These are phyloP conservation scores for Aspergillus ochraceus DNA, from an alignment of 2,329 filamentous ascomycete species.

Conservation along the genomic window DNA sequence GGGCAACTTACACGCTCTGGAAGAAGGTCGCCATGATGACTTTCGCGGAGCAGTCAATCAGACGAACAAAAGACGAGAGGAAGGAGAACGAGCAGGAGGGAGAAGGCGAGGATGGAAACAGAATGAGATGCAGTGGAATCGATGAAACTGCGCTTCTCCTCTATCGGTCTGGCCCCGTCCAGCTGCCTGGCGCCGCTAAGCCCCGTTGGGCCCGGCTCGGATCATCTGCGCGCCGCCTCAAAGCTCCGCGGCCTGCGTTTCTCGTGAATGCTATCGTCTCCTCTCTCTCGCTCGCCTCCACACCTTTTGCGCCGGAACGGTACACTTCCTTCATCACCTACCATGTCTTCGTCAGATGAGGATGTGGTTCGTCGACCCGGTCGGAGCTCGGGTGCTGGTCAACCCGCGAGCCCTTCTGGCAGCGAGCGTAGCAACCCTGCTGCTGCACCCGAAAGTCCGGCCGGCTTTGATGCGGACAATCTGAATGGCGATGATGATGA, in stretches of 20 bases:
- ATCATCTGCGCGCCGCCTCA: constrained; percentile 22
- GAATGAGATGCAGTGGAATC: not conserved
- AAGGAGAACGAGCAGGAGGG: constrained; percentile 4
- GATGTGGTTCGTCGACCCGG: constrained; percentile 38
- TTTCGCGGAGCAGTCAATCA: not conserved
- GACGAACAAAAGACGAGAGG: constrained; percentile 3
- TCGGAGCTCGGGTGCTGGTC: constrained; percentile 24
- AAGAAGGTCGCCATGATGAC: constrained; percentile 50
- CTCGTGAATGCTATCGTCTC: not conserved
- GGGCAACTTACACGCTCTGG: constrained; percentile 49
- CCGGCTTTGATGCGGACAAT: constrained; percentile 29
- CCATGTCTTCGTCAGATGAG: constrained; percentile 42
- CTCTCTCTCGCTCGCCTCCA: not conserved
- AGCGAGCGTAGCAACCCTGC: constrained; percentile 23
- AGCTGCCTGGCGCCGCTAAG: constrained; percentile 21
- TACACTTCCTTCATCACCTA: not conserved
- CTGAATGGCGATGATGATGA: constrained; percentile 38
- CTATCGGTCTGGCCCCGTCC: constrained; percentile 22
- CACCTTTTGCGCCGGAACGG: not conserved
- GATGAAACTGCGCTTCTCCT: constrained; percentile 11
- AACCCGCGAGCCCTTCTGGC: constrained; percentile 20
- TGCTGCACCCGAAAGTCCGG: constrained; percentile 23
- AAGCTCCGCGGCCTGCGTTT: constrained; percentile 8
- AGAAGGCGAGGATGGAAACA: constrained; percentile 1
- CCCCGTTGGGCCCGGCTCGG: constrained; percentile 23